Percentiles rank a stretch among this genome's conserved stretches.
These are phyloP conservation scores for Alternaria sp. DNA, from an alignment of 2,329 filamentous ascomycete genomes.

Conservation along the genomic window DNA sequence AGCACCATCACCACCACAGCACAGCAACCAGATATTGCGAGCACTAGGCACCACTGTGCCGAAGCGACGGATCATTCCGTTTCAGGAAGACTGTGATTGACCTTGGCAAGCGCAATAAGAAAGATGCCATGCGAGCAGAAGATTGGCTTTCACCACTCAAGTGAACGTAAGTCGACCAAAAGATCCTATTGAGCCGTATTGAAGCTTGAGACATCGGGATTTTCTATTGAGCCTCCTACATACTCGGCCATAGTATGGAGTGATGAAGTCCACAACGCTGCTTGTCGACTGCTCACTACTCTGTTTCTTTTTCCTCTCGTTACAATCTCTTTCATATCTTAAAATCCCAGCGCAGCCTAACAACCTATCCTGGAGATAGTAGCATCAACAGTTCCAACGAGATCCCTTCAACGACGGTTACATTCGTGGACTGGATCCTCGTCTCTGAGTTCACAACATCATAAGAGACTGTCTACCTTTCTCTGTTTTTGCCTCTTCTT, in stretches of 20 bases:
- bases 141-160: slow-evolving; percentile 25
- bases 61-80: slow-evolving; percentile 12
- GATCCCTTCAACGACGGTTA: not conserved
- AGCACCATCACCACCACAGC: slow-evolving; percentile 20
- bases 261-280: not conserved
- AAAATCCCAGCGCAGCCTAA: not conserved
- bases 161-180: slow-evolving; percentile 17
- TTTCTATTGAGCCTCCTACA: slow-evolving; percentile 14
- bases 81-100: slow-evolving; percentile 11
- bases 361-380: slow-evolving; percentile 3
- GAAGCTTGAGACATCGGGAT: slow-evolving; percentile 27
- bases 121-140: slow-evolving; percentile 3
- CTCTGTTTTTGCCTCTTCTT: not conserved
- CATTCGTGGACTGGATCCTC: not conserved
- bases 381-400: slow-evolving; percentile 1
- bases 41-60: slow-evolving; percentile 4
- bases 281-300: not conserved
- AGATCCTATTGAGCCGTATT: slow-evolving; percentile 38
- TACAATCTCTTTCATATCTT: slow-evolving; percentile 2
- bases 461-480: not conserved
- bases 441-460: not conserved
- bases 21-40: slow-evolving; percentile 5
- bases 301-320: not conserved
- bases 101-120: slow-evolving; percentile 8
- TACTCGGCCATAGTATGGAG: not conserved